Base-by-base conservation (phyloP, 2,329 filamentous ascomycete species). In the Penicillium sp. region DNA sequence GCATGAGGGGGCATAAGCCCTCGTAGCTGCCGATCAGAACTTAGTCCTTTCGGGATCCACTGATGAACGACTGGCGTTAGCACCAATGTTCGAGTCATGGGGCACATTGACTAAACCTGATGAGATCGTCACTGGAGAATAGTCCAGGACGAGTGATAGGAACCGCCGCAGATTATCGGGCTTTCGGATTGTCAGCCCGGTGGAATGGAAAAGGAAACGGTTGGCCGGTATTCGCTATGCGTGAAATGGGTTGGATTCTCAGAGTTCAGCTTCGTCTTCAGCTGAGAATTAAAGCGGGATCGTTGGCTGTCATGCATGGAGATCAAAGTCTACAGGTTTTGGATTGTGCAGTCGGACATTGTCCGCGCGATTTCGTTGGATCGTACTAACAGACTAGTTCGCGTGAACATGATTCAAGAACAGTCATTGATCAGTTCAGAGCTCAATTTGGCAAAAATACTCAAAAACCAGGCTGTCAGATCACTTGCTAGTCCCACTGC, bases 391-490 rank as follows among this genome's bases (percentile, higher is more conserved):
- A 4, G 10, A 38, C 25, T 9, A 27, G 24, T 18, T 13, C 41
- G 22, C 20, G 36, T 39, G 16, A n/a, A 25, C 9, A 22, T 24
- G 18, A 49, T 18, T 36, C 28, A 20, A 36, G 46, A 13, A 49
- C 20, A 49, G 22, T 39, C 16, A 36, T 11, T 18, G 16, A 20
- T 36, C 5, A 14, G 2, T 16, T 18, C 33, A 20, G 24, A 24
- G 22, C 31, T 44, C 40, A 42, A 13, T 16, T 48, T 22, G 48
- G 53, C 50, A 44, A 48, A 13, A 49, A 14, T 22, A 22, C 20
- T 50, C 33, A 43, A 27, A 48, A 46, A 38, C 45, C 30, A 50
- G 39, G 47, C 44, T 53, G 41, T 49, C 45, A 40, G 39, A 44
- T 50, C 49, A 46, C 39, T 45, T 44, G 31, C 48, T 40, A 51